These are phyloP conservation scores for Gonapodya prolifera DNA, from an alignment of 192 early-diverging fungal species.

Conservation along the genomic window DNA sequence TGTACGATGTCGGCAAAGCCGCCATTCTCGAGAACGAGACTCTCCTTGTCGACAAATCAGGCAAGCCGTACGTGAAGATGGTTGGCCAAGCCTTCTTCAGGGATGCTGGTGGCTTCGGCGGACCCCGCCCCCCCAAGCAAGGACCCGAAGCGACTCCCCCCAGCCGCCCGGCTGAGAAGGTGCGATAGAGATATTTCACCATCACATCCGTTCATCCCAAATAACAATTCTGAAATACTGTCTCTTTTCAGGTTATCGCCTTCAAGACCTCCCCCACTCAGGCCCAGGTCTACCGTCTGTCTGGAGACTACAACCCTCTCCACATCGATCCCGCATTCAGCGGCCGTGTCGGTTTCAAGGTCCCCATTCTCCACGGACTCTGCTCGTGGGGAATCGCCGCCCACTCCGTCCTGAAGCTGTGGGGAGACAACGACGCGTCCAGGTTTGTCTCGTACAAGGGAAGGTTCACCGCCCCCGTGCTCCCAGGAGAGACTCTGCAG, in stretches of 20 bases:
- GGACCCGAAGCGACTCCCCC: constrained; percentile 52
- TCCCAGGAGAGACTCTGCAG: constrained; percentile 97
- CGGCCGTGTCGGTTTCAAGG: constrained; percentile 84
- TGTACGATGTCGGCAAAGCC: constrained; percentile 6
- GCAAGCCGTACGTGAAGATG: constrained; percentile 90
- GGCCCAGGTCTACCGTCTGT: constrained; percentile 91
- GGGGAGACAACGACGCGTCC: constrained; percentile 54
- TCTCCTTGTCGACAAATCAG: constrained; percentile 79
- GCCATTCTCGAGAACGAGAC: constrained; percentile 19
- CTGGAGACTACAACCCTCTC: constrained; percentile 66
- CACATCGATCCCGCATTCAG: constrained; percentile 96
- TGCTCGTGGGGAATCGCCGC: constrained; percentile 84
- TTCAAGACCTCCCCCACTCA: constrained; percentile 84
- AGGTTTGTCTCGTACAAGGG: constrained; percentile 76
- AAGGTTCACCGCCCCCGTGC: constrained; percentile 73
- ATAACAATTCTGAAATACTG: not conserved
- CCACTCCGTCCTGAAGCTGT: constrained; percentile 73
- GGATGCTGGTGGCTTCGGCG: constrained; percentile 81
- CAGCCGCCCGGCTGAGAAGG: not conserved
- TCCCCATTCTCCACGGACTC: constrained; percentile 94
- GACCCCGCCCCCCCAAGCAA: constrained; percentile 54
- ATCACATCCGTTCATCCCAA: too few species aligned
- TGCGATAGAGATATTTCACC: not conserved
- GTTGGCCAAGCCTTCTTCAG: constrained; percentile 81
- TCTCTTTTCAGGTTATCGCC: constrained; percentile 26